Percentiles rank a stretch among this genome's conserved stretches.
Conservation (phyloP, 2,329 filamentous ascomycete genomes). For the Pseudogymnoascus destructans region DNA sequence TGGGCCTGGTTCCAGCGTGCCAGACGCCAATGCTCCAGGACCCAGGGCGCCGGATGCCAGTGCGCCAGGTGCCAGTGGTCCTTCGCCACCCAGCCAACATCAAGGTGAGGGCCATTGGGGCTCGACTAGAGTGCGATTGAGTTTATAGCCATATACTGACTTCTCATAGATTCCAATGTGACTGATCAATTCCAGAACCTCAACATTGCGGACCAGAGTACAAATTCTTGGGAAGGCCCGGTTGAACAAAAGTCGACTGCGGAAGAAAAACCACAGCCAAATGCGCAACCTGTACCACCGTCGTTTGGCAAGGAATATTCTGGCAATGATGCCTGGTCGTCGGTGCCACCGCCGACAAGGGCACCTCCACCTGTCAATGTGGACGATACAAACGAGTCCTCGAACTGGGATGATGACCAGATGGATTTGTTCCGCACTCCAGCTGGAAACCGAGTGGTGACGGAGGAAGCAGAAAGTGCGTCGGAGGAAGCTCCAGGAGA, state of each 20-base stretch:
- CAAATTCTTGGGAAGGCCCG: constrained; percentile 24
- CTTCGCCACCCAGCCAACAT: background rate
- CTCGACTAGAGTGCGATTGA: background rate
- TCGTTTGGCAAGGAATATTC: constrained; percentile 19
- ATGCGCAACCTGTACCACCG: constrained; percentile 14
- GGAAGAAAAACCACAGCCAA: constrained; percentile 15
- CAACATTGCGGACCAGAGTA: constrained; percentile 18
- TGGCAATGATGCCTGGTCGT: constrained; percentile 21
- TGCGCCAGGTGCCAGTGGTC: constrained; percentile 14
- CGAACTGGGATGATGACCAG: constrained; percentile 24
- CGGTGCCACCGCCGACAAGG: constrained; percentile 12
- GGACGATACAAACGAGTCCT: constrained; percentile 22
- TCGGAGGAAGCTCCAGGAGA: constrained; percentile 21
- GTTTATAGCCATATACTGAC: background rate
- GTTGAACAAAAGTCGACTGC: constrained; percentile 14
- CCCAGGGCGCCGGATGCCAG: constrained; percentile 14
- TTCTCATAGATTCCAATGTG: constrained; percentile 12
- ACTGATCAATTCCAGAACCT: constrained; percentile 19
- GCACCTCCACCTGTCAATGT: constrained; percentile 19
- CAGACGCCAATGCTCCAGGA: constrained; percentile 16
- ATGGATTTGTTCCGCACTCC: constrained; percentile 15
- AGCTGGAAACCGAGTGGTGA: constrained; percentile 15
- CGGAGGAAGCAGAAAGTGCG: constrained; percentile 20
- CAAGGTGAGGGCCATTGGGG: background rate
- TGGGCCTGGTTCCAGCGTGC: constrained; percentile 14